Conservation (phyloP, 441 rosid species). For the Syzygium syzygioides region DNA sequence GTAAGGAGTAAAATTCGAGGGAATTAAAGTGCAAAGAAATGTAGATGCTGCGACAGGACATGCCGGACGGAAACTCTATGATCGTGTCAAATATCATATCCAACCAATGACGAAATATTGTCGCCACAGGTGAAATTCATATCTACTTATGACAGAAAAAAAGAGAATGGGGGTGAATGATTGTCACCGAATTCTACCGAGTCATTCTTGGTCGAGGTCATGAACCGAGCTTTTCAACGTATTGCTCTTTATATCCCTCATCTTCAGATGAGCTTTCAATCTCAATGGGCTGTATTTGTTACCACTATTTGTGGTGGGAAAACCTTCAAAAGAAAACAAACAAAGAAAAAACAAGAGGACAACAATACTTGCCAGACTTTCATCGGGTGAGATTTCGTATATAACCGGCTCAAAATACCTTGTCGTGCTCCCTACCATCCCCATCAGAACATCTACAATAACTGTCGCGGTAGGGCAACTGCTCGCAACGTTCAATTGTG, state of each 20-base stretch:
- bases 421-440: not conserved
- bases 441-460: not conserved
- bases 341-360: not conserved
- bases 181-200: not conserved
- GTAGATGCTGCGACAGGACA: no score
- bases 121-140: not conserved
- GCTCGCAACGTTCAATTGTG: not conserved
- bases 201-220: not conserved
- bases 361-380: not conserved
- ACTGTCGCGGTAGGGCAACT: not conserved
- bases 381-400: not conserved
- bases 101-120: not conserved
- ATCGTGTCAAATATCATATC: not conserved
- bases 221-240: not conserved
- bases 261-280: not conserved
- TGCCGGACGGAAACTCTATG: not conserved
- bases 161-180: not conserved
- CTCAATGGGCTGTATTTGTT: not conserved
- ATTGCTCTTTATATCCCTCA: not conserved
- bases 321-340: not conserved
- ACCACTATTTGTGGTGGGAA: not conserved
- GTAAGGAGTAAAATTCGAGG: no score
- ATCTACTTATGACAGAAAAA: no score
- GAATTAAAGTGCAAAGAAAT: no score
- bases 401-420: fast-evolving